Base-by-base conservation (phyloP, 805 yeast genomes). In the Peterozyma toletana region DNA sequence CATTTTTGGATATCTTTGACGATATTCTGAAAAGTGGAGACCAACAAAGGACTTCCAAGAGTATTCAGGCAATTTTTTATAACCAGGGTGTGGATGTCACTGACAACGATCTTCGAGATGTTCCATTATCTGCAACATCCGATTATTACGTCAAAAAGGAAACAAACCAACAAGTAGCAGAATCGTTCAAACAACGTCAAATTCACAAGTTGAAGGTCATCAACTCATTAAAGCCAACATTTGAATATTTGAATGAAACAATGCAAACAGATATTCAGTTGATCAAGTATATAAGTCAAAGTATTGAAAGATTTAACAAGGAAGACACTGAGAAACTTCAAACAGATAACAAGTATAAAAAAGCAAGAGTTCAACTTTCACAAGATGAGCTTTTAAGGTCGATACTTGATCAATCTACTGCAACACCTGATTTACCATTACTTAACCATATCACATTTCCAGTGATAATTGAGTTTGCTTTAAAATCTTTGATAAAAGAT, bases 361-460 rank as follows among this genome's bases (percentile, higher is more conserved):
- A 18, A 9, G 10, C 27, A 16, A 38, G 40, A 14, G 33, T 15
- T 15, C 21, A 40, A 29, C n/a, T 35, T n/a, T 15, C 14, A 18
- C 34, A 31, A 31, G 41, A 40, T n/a, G 18, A 33, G 10, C 14
- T 38, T 2, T 5, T 44, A 9, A 31, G 40, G 14, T 5, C 5
- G 9, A 31, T 31, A 13, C 27, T 21, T 21, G 43, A 36, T 9
- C 17, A 30, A 4, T 9, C n/a, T 9, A 16, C 40, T 13, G 13
- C 30, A n/a, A 36, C 17, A 10, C 35, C 39, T 10, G 14, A 18
- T 14, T 10, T 17, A 31, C 43, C 41, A 13, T 11, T 18, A 14
- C 40, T 44, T 33, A 40, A 40, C 30, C 40, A 40, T 16, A 18
- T 40, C 9, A 38, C 41, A 11, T 33, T 40, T 9, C 47, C 47